Conservation (phyloP, 768 basidiomycete genomes). For the Coprinopsis sp. region DNA sequence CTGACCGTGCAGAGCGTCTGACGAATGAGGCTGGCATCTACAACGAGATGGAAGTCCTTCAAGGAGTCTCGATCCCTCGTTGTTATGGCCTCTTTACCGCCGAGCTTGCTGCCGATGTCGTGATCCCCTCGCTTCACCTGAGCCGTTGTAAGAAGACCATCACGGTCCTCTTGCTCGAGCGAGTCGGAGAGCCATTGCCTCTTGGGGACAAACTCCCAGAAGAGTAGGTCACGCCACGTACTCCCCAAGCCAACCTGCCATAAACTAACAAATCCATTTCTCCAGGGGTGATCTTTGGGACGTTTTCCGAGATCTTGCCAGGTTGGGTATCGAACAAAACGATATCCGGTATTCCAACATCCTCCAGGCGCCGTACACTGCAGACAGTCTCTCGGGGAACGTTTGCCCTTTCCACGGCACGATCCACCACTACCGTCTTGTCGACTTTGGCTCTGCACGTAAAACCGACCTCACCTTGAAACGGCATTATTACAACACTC, state of each 20-base stretch:
- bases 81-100: slow-evolving; percentile 19
- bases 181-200: slow-evolving; percentile 14
- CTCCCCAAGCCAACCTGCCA: background rate
- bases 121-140: slow-evolving; percentile 1
- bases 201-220: slow-evolving; percentile 14
- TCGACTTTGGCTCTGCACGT: slow-evolving; percentile 19
- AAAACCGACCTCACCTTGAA: slow-evolving; percentile 18
- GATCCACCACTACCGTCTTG: slow-evolving; percentile 14
- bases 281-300: slow-evolving; percentile 19
- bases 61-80: slow-evolving; percentile 18
- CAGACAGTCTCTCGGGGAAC: slow-evolving; percentile 1
- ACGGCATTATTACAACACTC: slow-evolving; percentile 17
- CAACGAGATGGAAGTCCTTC: slow-evolving; percentile 19
- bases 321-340: slow-evolving; percentile 18
- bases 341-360: slow-evolving; percentile 21
- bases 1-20: slow-evolving; percentile 12
- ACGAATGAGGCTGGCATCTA: slow-evolving; percentile 18
- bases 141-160: background rate
- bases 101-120: slow-evolving; percentile 5
- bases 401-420: slow-evolving; percentile 15
- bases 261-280: background rate
- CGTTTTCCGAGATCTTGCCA: slow-evolving; percentile 18
- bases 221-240: slow-evolving; percentile 9
- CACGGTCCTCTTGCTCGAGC: slow-evolving; percentile 16
- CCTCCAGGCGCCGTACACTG: slow-evolving; percentile 9